These are phyloP conservation scores for Ehretia macrophylla DNA, from an alignment of 257 asterid species.

Conservation along the genomic window DNA sequence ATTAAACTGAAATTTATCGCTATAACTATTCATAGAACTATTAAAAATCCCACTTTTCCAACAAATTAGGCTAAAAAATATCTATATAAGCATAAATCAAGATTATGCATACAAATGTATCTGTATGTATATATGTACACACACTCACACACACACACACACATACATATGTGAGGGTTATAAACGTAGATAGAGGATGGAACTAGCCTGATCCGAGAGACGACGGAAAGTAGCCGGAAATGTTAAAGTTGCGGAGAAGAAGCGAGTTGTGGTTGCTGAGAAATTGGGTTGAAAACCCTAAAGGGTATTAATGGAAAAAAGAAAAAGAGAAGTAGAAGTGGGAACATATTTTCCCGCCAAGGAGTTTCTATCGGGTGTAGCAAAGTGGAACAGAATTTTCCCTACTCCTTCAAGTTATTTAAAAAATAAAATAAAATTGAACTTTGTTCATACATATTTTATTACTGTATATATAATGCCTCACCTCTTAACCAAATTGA, in stretches of 20 bases:
- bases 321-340: neutral
- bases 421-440: neutral
- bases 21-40: too few relatives aligned
- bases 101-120: too few relatives aligned
- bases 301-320: neutral
- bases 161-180: neutral
- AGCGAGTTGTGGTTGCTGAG: neutral
- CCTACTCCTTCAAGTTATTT: neutral
- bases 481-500: too few relatives aligned
- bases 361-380: neutral
- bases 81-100: too few relatives aligned
- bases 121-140: too few relatives aligned
- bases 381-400: neutral
- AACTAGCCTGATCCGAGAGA: neutral
- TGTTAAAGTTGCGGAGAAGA: neutral
- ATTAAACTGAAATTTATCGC: too few relatives aligned
- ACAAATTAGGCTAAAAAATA: too few relatives aligned
- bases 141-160: too few relatives aligned
- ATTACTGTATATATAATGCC: too few relatives aligned
- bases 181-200: neutral
- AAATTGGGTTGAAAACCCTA: neutral
- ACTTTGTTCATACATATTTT: too few relatives aligned
- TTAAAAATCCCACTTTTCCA: too few relatives aligned
- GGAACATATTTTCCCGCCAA: conserved; percentile 7
- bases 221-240: neutral